Percentiles rank a stretch among this genome's conserved stretches.
Conservation (phyloP, 352 stramenopile genomes). For the Phytophthora tentaculata region DNA sequence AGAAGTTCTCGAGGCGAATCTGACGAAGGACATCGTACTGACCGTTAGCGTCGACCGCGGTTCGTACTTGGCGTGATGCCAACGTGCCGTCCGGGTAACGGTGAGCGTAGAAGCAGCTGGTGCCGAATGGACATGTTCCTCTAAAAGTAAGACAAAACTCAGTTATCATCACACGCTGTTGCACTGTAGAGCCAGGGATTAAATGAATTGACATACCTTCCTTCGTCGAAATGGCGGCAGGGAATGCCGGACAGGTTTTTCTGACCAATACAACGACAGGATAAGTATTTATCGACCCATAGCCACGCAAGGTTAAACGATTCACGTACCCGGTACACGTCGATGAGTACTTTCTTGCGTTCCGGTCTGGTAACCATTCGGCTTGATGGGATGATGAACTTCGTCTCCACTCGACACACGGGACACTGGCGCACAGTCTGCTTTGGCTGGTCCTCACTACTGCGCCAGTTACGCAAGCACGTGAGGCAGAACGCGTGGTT, state of each 20-base stretch:
- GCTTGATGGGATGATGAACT: constrained; percentile 86
- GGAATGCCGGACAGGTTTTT: constrained; percentile 79
- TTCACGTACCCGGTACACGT: constrained; percentile 63
- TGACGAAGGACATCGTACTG: constrained; percentile 81
- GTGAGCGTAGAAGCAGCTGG: constrained; percentile 89
- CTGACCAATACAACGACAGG: constrained; percentile 23
- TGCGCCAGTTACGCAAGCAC: constrained; percentile 84
- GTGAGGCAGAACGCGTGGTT: constrained; percentile 84
- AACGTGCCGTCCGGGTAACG: constrained; percentile 70
- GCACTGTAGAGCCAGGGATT: background rate
- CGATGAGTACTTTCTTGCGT: constrained; percentile 75
- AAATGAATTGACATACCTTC: constrained; percentile 45
- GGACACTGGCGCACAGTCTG: constrained; percentile 82
- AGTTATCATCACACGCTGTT: constrained; percentile 19
- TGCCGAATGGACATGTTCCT: constrained; percentile 85
- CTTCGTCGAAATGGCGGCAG: constrained; percentile 86
- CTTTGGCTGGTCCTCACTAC: constrained; percentile 67
- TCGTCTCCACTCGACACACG: constrained; percentile 78
- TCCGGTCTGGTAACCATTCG: constrained; percentile 72
- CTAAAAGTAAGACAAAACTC: constrained; percentile 48
- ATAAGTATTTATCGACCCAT: constrained; percentile 8
- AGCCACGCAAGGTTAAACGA: background rate
- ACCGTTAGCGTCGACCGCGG: constrained; percentile 70
- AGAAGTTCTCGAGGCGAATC: constrained; percentile 74
- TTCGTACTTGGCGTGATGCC: constrained; percentile 69